Evolutionary conservation across 2,329 filamentous ascomycete genomes (phyloP).

Genomic region (Aspergillus quadricinctus): DNA sequence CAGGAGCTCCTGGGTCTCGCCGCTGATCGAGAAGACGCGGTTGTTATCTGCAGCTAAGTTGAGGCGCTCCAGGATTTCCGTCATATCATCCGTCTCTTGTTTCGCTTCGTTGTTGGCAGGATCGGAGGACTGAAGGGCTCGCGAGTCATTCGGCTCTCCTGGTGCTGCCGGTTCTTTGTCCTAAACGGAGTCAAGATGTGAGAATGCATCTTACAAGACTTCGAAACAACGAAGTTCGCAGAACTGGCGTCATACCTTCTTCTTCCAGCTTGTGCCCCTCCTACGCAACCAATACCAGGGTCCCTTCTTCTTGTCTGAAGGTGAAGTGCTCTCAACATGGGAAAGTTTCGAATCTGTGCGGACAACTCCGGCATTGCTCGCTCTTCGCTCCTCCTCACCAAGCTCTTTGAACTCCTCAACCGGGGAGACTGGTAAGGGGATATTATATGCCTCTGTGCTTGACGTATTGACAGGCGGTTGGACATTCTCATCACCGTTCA

Average conservation of each 20-base stretch:
- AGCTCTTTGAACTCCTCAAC: slow-evolving; percentile 35
- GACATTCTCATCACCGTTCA: slow-evolving; percentile 5
- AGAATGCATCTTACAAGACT: not conserved
- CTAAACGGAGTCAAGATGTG: not conserved
- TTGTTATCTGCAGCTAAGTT: slow-evolving; percentile 82
- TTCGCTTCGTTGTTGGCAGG: slow-evolving; percentile 40
- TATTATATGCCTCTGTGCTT: slow-evolving; percentile 44
- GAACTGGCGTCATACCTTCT: slow-evolving; percentile 24
- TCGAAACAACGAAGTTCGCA: not conserved
- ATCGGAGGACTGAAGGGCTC: not conserved
- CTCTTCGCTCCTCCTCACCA: slow-evolving; percentile 32
- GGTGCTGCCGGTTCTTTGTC: slow-evolving; percentile 3
- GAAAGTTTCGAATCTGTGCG: slow-evolving; percentile 14
- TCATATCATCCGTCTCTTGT: slow-evolving; percentile 68
- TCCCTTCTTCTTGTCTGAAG: slow-evolving; percentile 27
- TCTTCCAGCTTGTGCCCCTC: slow-evolving; percentile 27
- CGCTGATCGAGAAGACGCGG: slow-evolving; percentile 76
- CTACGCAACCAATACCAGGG: slow-evolving; percentile 40
- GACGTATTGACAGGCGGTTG: slow-evolving; percentile 24
- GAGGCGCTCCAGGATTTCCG: slow-evolving; percentile 73
- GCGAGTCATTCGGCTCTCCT: slow-evolving; percentile 6
- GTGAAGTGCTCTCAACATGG: slow-evolving; percentile 15
- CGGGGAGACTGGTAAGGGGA: slow-evolving; percentile 50
- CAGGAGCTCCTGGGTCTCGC: slow-evolving; percentile 76
- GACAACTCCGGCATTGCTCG: slow-evolving; percentile 13